Evolutionary conservation across 805 yeast species (phyloP).

Genomic region (Torulaspora indica): DNA sequence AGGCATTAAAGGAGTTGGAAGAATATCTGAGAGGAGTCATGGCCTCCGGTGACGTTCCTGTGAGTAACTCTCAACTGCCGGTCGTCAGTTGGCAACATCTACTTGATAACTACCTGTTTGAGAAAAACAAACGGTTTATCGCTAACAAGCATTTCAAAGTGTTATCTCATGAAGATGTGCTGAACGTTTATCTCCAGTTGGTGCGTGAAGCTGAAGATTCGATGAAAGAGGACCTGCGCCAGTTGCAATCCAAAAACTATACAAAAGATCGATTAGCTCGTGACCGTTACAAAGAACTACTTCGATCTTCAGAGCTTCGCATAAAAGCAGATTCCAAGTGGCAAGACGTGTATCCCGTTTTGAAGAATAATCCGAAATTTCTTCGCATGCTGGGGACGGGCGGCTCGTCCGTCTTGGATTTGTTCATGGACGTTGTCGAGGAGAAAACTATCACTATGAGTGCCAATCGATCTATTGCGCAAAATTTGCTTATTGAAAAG

Average conservation of each 20-base stretch:
- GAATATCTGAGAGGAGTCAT: conserved; percentile 44
- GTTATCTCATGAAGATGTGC: conserved; percentile 55
- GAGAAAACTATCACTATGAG: conserved; percentile 52
- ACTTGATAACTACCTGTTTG: conserved; percentile 30
- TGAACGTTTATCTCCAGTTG: conserved; percentile 40
- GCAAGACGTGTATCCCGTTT: conserved; percentile 46
- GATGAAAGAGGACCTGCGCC: conserved; percentile 21
- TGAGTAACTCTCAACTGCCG: conserved; percentile 13
- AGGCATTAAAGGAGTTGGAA: conserved; percentile 51
- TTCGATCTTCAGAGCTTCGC: conserved; percentile 27
- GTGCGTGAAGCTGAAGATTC: conserved; percentile 29
- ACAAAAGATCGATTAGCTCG: conserved; percentile 64
- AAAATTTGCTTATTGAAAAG: conserved; percentile 44
- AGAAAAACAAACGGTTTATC: conserved; percentile 48
- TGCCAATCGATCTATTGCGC: conserved; percentile 56
- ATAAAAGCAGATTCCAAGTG: conserved; percentile 55
- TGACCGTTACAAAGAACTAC: conserved; percentile 47
- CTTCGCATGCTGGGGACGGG: conserved; percentile 61
- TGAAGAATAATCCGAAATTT: conserved; percentile 56
- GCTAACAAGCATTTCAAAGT: conserved; percentile 53
- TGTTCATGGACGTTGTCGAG: conserved; percentile 70
- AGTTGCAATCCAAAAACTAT: conserved; percentile 40
- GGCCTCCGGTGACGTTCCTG: conserved; percentile 18
- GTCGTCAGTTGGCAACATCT: conserved; percentile 28
- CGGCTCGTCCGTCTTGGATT: conserved; percentile 73